Conservation (phyloP, 495 filamentous ascomycete genomes). For the Xeromyces bisporus region DNA sequence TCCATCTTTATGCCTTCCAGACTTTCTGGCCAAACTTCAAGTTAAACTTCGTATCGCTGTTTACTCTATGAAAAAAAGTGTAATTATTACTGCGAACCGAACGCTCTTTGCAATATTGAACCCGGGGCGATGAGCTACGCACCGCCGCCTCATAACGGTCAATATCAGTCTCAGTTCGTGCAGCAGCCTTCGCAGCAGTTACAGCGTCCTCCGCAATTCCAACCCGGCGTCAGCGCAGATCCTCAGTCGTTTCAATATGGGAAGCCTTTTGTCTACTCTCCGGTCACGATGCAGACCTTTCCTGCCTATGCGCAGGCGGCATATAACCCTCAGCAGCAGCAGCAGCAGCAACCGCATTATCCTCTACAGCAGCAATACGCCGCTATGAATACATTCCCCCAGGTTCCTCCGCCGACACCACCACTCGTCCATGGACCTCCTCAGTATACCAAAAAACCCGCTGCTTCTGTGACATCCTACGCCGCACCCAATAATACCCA, state of each 20-base stretch:
- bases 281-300: constrained; percentile 21
- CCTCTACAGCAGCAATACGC: constrained; percentile 14
- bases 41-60: background rate
- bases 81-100: constrained; percentile 6
- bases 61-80: background rate
- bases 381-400: constrained; percentile 26
- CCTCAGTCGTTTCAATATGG: constrained; percentile 24
- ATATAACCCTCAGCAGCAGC: constrained; percentile 13
- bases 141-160: constrained; percentile 29
- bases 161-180: constrained; percentile 27
- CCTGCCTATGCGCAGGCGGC: constrained; percentile 14
- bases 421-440: constrained; percentile 14
- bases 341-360: constrained; percentile 5
- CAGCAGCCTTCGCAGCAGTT: constrained; percentile 16
- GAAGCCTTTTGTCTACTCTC: constrained; percentile 21
- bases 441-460: constrained; percentile 15
- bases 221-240: constrained; percentile 23
- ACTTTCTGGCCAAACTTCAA: too few species aligned
- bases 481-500: constrained; percentile 5
- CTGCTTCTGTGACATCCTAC: constrained; percentile 10
- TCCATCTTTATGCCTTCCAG: too few species aligned
- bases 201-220: constrained; percentile 18
- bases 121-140: constrained; percentile 33
- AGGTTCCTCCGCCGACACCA: constrained; percentile 16
- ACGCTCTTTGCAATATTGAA: too few species aligned